Evolutionary conservation across 2,329 filamentous ascomycete genomes (phyloP), one percentile per base, ranked within the genome.

Genomic region (Monascus ruber): DNA sequence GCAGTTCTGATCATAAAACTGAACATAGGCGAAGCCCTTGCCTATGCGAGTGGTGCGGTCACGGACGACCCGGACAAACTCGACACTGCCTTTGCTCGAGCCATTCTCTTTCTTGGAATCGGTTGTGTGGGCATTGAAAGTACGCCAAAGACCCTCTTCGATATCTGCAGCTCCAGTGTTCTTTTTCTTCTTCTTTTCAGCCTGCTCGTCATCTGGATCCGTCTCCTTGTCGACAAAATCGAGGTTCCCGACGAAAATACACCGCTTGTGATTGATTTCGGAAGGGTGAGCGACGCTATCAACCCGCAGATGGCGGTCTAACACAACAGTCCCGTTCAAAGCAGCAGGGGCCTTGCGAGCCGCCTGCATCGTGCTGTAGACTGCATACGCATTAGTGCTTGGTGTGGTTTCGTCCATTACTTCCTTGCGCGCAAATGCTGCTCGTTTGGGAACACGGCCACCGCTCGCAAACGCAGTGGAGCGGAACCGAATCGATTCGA

Each of bases 11-110:
- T 96, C 85, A 70, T 81, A 77, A 64, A 98, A 98, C 58, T 98
- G 91, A 10, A 98, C 89, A 55, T 98, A 98, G 45, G 93, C 93
- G 56, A 98, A 86, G 4, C 91, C 91, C 60, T 98, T 98, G 54
- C 91, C 87, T 26, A 98, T 85, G 36, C 93, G 78, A 5, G 93
- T 98, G 49, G 83, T 82, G 46, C 84, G 72, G 56, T 98, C 91
- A 40, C 91, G 79, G 37, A 95, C 77, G 17, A 98, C 87, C 28
- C 91, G 83, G 29, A 98, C 93, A 55, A 81, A 94, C 64, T 98
- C 89, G 8, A 98, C 84, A 47, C 76, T 83, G 48, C 89, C 88
- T 44, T 74, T 80, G 34, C 79, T 74, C 4, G 49, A 35, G 32
- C 31, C 26, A 5, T 51, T 45, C 38, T 52, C 48, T 34, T 56